phyloP scores from a whole-genome alignment of 176 grass and related monocot genomes.

The Rhynchospora pubera region DNA sequence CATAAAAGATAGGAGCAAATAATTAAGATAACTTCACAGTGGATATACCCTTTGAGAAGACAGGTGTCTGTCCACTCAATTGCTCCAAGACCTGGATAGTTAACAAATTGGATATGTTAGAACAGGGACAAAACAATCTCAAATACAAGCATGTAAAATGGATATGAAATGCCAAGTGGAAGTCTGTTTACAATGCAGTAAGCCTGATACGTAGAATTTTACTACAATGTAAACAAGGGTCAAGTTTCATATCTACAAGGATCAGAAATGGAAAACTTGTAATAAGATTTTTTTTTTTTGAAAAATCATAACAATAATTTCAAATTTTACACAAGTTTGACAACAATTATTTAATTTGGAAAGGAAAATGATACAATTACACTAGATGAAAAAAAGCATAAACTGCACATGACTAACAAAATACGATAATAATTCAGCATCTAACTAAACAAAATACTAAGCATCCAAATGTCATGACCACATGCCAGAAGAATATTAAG shows the following conservation, averaged over 20 bases:
- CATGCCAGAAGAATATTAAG: not conserved
- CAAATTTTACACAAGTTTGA: not conserved
- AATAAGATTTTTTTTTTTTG: not conserved
- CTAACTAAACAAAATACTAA: not conserved
- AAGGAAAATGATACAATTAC: not conserved
- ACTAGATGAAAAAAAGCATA: not conserved
- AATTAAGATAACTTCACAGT: not conserved
- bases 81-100: constrained; percentile 68
- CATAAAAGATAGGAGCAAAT: not conserved
- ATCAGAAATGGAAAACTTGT: not conserved
- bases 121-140: not conserved
- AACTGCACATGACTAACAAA: not conserved
- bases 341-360: not conserved
- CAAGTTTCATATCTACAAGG: not conserved
- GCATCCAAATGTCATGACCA: not conserved
- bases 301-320: not conserved
- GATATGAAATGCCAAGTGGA: not conserved
- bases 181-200: not conserved
- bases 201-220: not conserved
- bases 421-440: not conserved
- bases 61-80: constrained; percentile 69
- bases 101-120: not conserved
- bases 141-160: not conserved
- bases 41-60: constrained; percentile 77
- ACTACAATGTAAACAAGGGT: not conserved